A percentile compares a stretch with the other conserved stretches of the same genome.
These are phyloP conservation scores for Crithidia brevicula DNA, from an alignment of 208 protist species.

Conservation along the genomic window DNA sequence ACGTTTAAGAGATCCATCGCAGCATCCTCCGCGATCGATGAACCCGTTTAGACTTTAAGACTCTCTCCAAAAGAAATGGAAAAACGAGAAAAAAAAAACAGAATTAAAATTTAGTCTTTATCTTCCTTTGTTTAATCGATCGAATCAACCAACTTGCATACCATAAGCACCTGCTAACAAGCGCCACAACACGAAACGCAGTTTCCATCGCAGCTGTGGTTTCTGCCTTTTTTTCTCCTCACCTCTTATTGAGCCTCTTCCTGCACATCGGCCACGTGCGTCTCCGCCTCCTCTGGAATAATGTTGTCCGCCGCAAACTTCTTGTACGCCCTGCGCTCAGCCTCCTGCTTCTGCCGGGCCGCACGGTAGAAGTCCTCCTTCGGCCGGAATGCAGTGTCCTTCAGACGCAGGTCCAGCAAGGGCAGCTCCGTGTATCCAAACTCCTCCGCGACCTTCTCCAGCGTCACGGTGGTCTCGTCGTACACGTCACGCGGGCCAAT, in stretches of 20 bases:
- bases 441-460: constrained; percentile 66
- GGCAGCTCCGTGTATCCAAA: constrained; percentile 74
- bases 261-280: constrained; percentile 34
- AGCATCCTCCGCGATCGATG: too few species aligned
- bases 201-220: too few species aligned
- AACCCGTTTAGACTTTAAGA: too few species aligned
- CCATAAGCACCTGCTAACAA: too few species aligned
- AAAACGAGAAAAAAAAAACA: too few species aligned
- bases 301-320: constrained; percentile 48
- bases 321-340: constrained; percentile 43
- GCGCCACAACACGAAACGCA: too few species aligned
- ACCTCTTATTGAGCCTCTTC: too few species aligned
- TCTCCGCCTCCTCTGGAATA: constrained; percentile 47
- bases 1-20: too few species aligned
- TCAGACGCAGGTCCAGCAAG: constrained; percentile 74
- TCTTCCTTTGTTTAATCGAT: too few species aligned
- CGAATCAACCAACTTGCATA: too few species aligned
- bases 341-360: constrained; percentile 36
- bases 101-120: too few species aligned
- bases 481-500: constrained; percentile 64
- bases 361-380: constrained; percentile 78
- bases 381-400: constrained; percentile 72
- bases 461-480: constrained; percentile 49
- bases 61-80: too few species aligned
- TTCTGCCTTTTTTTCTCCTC: background rate